Evolutionary conservation across 2,329 filamentous ascomycete species (phyloP).

Genomic region (Exophiala xenobiotica): DNA sequence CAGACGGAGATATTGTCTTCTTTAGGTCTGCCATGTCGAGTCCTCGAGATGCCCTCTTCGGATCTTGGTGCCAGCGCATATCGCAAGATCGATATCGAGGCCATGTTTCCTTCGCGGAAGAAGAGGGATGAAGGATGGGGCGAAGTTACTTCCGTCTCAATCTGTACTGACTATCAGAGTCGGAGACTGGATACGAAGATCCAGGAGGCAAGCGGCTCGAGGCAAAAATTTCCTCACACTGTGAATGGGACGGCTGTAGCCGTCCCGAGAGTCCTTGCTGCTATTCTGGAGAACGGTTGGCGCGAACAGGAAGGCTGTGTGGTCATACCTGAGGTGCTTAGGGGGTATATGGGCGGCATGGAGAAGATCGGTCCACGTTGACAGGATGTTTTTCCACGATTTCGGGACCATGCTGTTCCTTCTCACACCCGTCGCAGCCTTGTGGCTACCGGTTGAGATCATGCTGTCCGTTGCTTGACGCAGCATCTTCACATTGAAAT

Average conservation of each 20-base stretch:
- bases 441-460: no score
- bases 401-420: background rate
- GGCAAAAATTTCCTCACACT: slow-evolving; percentile 76
- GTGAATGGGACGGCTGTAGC: slow-evolving; percentile 93
- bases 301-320: slow-evolving; percentile 67
- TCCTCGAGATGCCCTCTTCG: slow-evolving; percentile 86
- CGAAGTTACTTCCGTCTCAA: slow-evolving; percentile 84
- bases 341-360: slow-evolving; percentile 78
- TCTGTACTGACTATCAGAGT: slow-evolving; percentile 93
- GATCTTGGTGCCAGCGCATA: slow-evolving; percentile 87
- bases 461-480: no score
- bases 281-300: slow-evolving; percentile 85
- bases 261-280: slow-evolving; percentile 83
- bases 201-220: slow-evolving; percentile 51
- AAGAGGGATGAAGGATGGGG: slow-evolving; percentile 73
- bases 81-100: slow-evolving; percentile 90
- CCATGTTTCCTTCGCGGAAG: slow-evolving; percentile 79
- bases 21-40: slow-evolving; percentile 78
- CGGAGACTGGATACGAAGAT: slow-evolving; percentile 76
- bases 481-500: no score
- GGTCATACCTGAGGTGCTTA: slow-evolving; percentile 72
- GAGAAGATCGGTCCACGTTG: slow-evolving; percentile 57
- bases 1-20: slow-evolving; percentile 78
- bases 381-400: background rate
- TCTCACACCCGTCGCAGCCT: no score